Evolutionary conservation across 192 early-diverging fungal species (phyloP).

Genomic region (Helicostylum pulchrum): DNA sequence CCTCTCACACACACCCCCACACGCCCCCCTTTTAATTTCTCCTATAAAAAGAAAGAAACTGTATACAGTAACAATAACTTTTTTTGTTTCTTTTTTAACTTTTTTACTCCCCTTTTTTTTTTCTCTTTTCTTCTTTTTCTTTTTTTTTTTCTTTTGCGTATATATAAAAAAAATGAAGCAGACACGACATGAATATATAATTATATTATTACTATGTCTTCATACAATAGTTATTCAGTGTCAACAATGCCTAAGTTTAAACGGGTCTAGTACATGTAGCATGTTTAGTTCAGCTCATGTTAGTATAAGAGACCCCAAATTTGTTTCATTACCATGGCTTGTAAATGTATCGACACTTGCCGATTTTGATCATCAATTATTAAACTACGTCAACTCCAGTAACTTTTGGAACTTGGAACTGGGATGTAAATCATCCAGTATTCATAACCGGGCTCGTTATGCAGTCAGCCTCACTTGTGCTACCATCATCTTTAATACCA

Average conservation of each 20-base stretch:
- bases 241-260: constrained; percentile 20
- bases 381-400: constrained; percentile 6
- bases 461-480: constrained; percentile 9
- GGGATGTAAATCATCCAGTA: background rate
- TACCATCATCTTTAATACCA: background rate
- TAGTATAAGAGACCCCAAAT: constrained; percentile 1
- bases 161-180: background rate
- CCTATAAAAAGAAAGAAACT: no score
- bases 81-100: background rate
- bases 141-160: background rate
- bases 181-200: background rate
- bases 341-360: constrained; percentile 10
- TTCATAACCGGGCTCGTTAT: constrained; percentile 11
- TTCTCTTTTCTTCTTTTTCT: background rate
- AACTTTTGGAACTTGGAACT: background rate
- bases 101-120: background rate
- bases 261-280: constrained; percentile 7
- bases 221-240: background rate
- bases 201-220: constrained; percentile 5
- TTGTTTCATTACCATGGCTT: constrained; percentile 17
- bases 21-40: no score
- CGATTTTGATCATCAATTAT: constrained; percentile 10
- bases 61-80: background rate
- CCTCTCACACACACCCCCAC: no score
- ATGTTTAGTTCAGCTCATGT: constrained; percentile 3